Evolutionary conservation across 305 asterid species (phyloP), one percentile per base, ranked within the genome.

Genomic region (Fraxinus ornus): DNA sequence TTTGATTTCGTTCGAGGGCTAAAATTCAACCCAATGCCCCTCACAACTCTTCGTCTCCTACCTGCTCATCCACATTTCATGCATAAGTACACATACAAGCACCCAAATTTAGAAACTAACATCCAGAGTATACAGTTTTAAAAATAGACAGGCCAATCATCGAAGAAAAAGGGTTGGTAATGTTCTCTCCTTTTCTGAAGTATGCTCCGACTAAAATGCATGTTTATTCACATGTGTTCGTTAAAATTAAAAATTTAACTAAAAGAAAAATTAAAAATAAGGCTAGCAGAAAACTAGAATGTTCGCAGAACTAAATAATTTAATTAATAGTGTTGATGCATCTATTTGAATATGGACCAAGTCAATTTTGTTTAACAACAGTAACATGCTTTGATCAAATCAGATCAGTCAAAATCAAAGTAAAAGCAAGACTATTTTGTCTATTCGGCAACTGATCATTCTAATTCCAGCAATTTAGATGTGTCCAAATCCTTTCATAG

Each of bases 401-500:
- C 24, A 70, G 71, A 76, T 24, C 37, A 44, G 73, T 82, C 81
- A 57, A 73, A 36, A 77, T 36, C 75, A 60, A 78, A 78, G 21
- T 2, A 78, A 32, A 83, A 19, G 24, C 70, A 81, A 76, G 30
- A 22, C 32, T 41, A 33, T n/a, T 4, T 79, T 28, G 75, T 77
- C 7, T 5, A 79, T 75, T 57, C 33, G 2, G 28, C 32, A 72
- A 62, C 22, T 52, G 76, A 75, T 24, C 26, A 73, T 10, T 79
- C 55, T 75, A 32, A 82, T 71, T 70, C 77, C 78, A 84, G 32
- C 52, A 68, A 76, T 68, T 79, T 79, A 82, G 49, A 79, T 74
- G 76, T 77, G 76, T 83, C 86, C 80, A 80, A 24, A 78, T 75
- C 78, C 87, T 85, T 78, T 75, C 82, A 85, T 76, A 37, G 73